Evolutionary conservation across 345 rosid species (phyloP).

Genomic region (Hevea brasiliensis): DNA sequence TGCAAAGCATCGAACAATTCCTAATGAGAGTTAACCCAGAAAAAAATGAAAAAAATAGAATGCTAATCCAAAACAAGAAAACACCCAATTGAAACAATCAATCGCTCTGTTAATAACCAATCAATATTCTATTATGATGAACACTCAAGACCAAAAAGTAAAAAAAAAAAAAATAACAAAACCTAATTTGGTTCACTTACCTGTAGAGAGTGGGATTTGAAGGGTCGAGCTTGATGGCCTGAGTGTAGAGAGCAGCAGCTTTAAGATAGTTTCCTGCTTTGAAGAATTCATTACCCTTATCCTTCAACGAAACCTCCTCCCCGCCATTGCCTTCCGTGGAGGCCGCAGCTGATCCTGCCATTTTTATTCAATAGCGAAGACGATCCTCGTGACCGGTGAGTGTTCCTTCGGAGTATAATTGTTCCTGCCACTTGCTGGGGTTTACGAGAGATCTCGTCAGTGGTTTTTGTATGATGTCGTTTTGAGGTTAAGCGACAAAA

Average conservation of each 20-base stretch:
- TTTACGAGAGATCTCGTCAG: conserved; percentile 2
- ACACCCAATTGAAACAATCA: conserved; percentile 5
- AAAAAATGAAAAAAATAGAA: not conserved
- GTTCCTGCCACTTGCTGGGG: conserved; percentile 6
- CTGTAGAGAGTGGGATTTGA: conserved; percentile 88
- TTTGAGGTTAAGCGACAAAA: too few relatives aligned
- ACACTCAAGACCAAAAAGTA: not conserved
- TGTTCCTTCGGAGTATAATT: not conserved
- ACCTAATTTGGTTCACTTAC: conserved; percentile 26
- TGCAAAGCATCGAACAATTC: not conserved
- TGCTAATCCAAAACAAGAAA: not conserved
- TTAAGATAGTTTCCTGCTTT: conserved; percentile 93
- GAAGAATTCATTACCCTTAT: conserved; percentile 90
- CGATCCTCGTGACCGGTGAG: not conserved
- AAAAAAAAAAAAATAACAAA: not conserved
- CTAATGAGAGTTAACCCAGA: too few relatives aligned
- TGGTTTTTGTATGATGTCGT: not conserved
- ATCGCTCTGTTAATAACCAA: conserved; percentile 2
- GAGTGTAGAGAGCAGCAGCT: conserved; percentile 98
- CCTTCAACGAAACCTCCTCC: conserved; percentile 62
- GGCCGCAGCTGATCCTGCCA: conserved; percentile 51
- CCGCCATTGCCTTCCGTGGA: conserved; percentile 33
- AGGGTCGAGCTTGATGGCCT: conserved; percentile 93
- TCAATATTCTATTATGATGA: conserved; percentile 21
- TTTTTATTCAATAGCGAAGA: conserved; percentile 5